These are phyloP conservation scores for Oryza longistaminata DNA, from an alignment of 176 grass and related monocot genomes.

Conservation along the genomic window DNA sequence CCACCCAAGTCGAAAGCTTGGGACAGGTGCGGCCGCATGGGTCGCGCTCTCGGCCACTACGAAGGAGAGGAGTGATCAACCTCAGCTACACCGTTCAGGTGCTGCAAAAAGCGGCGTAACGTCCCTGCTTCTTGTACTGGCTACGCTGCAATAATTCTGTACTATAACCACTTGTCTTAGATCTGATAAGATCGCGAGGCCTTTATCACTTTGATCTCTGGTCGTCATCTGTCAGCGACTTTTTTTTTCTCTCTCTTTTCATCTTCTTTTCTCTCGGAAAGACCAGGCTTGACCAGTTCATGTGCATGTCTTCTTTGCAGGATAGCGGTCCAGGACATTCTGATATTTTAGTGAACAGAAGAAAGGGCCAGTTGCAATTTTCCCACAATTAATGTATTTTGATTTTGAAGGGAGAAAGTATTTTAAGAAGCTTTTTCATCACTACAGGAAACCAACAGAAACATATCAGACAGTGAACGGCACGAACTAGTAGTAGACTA, in stretches of 20 bases:
- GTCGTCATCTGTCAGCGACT: not conserved
- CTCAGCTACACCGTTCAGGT: constrained; percentile 29
- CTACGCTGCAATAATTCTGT: constrained; percentile 42
- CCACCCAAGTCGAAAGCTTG: not conserved
- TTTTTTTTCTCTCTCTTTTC: not conserved
- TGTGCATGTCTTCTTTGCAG: not conserved
- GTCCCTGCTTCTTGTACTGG: not conserved
- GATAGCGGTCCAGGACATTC: not conserved
- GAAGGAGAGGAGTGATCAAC: not conserved
- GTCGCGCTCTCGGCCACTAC: not conserved
- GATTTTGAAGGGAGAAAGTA: too few relatives aligned
- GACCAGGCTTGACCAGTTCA: not conserved
- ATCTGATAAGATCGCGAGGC: constrained; percentile 22
- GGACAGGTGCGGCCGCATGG: not conserved
- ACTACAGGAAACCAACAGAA: not conserved
- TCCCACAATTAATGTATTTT: not conserved
- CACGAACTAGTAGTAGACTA: not conserved
- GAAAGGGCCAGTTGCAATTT: not conserved
- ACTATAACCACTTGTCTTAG: not conserved
- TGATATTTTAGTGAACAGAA: not conserved
- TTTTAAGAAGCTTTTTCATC: not conserved
- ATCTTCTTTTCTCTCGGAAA: not conserved
- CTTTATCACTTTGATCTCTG: not conserved
- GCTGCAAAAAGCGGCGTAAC: constrained; percentile 19
- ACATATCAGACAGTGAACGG: not conserved